Base-by-base conservation (phyloP, 306 rosid genomes). In the Coriaria nepalensis region DNA sequence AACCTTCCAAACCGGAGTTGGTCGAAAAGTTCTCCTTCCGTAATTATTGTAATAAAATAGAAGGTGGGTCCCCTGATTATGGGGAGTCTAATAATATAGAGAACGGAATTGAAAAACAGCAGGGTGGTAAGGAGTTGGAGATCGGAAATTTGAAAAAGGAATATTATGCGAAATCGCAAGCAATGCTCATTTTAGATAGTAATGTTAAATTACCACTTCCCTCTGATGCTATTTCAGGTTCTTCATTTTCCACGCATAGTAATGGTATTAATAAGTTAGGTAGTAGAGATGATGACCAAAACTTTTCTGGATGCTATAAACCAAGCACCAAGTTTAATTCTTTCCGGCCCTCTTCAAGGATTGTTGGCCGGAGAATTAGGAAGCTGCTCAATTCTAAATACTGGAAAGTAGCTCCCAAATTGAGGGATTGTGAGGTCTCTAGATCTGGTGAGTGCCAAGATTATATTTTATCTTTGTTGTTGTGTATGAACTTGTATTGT, bases 271-370 rank as follows among this genome's bases (percentile, higher is more conserved):
- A 20, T 20, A 79, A 72, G 73, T 67, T 84, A 84, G 80, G 73
- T 61, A 57, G 74, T 72, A 84, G 78, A 66, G 97, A 84, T 79
- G 93, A 90, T 73, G 95, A 79, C 40, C 95, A 84, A 76, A 90
- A 74, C 10, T 60, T 79, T 57, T 41, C 60, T 36, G 57, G 90
- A 78, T 63, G 68, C 78, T 54, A 58, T 58, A 81, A 81, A 68
- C 59, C 67, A 55, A 58, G 86, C 66, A 67, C 73, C 59, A 82
- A 77, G 59, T 57, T 55, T 4, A 88, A 72, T 70, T 79, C 69
- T 43, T 74, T 40, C 60, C 81, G 69, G 71, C 75, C 78, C 64
- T 57, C 72, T 5, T 72, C 71, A 6, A 69, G 60, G 48, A 55
- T 66, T 60, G 86, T 77, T 38, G 82, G 64, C 59, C 69, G 56